Percentiles rank a stretch among this genome's conserved stretches.
Evolutionary conservation across 2,329 filamentous ascomycete species (phyloP).

Genomic region (Monilinia fructicola): DNA sequence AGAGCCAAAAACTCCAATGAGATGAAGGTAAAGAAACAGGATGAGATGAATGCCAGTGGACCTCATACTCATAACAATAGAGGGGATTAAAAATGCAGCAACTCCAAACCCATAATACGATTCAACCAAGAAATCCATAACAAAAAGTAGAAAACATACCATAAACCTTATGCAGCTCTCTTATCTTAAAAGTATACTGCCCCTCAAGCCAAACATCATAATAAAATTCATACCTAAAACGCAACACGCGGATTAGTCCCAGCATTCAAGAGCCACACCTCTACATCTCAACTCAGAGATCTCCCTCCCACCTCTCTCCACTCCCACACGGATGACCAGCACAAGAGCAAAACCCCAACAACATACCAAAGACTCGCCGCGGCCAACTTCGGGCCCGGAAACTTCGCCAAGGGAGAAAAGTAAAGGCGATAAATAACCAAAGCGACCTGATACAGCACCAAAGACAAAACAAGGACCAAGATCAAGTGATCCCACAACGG

Average conservation of each 20-base stretch:
- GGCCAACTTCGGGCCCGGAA: constrained; percentile 20
- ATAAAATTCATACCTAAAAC: constrained; percentile 16
- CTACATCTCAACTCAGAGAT: too few relatives aligned
- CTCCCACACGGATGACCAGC: fast-evolving
- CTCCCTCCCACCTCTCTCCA: too few relatives aligned
- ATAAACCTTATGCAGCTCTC: constrained; percentile 15
- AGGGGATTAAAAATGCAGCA: not conserved
- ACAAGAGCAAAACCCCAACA: not conserved
- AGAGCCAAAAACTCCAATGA: not conserved
- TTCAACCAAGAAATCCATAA: not conserved
- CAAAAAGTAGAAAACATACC: not conserved
- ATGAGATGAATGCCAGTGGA: too few relatives aligned
- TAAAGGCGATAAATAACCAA: constrained; percentile 19
- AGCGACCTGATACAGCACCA: not conserved
- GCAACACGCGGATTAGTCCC: not conserved
- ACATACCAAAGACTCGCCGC: constrained; percentile 19
- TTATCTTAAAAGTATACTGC: constrained; percentile 14
- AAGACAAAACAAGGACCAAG: not conserved
- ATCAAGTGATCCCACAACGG: not conserved
- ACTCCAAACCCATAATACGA: too few relatives aligned
- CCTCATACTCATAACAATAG: not conserved
- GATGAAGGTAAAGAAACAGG: not conserved
- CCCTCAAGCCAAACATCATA: constrained; percentile 19
- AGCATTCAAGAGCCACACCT: too few relatives aligned
- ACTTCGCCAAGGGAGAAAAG: constrained; percentile 6